A percentile compares a stretch with the other conserved stretches of the same genome.
These are phyloP conservation scores for Microstegium vimineum DNA, from an alignment of 176 grass and related monocot genomes.

Conservation along the genomic window DNA sequence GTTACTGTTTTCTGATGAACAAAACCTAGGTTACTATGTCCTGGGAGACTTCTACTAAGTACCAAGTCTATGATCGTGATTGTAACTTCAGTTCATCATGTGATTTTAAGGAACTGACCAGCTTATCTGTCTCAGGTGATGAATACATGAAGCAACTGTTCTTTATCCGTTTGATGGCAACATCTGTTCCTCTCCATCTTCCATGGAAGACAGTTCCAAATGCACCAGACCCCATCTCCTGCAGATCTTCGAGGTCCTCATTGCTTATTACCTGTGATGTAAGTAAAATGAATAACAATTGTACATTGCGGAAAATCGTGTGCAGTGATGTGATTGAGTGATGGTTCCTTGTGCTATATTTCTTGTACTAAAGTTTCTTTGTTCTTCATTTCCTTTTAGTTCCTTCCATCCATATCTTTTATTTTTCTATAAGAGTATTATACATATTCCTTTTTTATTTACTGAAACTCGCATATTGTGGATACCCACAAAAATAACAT, in stretches of 20 bases:
- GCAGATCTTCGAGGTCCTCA: constrained; percentile 85
- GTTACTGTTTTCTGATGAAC: not conserved
- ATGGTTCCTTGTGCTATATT: not conserved
- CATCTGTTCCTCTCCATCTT: constrained; percentile 85
- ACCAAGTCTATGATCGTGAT: not conserved
- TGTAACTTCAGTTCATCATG: constrained; percentile 7
- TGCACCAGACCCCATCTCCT: constrained; percentile 74
- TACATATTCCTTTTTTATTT: not conserved
- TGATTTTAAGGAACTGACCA: constrained; percentile 43
- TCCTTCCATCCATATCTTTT: not conserved
- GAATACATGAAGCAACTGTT: constrained; percentile 62
- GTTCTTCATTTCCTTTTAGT: not conserved
- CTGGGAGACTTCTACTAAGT: not conserved
- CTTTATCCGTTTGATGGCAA: constrained; percentile 86
- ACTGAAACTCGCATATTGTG: not conserved
- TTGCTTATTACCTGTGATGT: constrained; percentile 65
- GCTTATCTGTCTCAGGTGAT: constrained; percentile 57
- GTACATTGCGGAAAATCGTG: not conserved
- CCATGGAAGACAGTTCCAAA: constrained; percentile 92
- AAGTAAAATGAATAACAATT: not conserved
- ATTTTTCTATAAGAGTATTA: not conserved
- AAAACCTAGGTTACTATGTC: not conserved
- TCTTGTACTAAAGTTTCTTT: not conserved
- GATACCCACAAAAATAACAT: not conserved
- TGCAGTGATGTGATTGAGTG: too few relatives aligned